phyloP scores from a whole-genome alignment of 148 eudicot species.

The Vaccinium macrocarpon region DNA sequence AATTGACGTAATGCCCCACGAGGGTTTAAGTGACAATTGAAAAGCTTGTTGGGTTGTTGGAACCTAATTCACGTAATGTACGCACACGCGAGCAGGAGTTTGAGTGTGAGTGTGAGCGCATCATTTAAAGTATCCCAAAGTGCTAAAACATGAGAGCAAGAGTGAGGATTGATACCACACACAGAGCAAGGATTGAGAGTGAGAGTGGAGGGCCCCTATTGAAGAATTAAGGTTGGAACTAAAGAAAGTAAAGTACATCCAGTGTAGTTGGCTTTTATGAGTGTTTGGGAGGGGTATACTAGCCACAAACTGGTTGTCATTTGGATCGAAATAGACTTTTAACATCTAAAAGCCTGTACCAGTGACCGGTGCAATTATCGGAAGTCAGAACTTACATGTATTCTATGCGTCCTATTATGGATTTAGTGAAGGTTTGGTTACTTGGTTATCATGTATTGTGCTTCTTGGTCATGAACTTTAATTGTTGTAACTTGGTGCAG shows the following conservation, averaged over 20 bases:
- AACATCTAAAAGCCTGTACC: background rate
- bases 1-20: background rate
- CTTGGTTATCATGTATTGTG: background rate
- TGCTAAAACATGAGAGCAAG: too few relatives aligned
- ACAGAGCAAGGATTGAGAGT: too few relatives aligned
- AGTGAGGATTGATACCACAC: too few relatives aligned
- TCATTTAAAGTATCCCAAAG: too few relatives aligned
- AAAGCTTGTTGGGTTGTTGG: background rate
- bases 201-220: too few relatives aligned
- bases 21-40: background rate
- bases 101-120: too few relatives aligned
- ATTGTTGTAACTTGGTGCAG: constrained; percentile 34
- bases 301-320: background rate
- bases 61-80: too few relatives aligned
- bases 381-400: background rate
- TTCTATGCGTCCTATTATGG: background rate
- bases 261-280: too few relatives aligned
- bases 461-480: background rate
- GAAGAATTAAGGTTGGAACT: too few relatives aligned
- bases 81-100: too few relatives aligned
- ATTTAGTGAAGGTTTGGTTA: background rate
- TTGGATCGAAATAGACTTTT: background rate
- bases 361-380: background rate
- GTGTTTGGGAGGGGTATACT: too few relatives aligned
- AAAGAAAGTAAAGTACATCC: too few relatives aligned